Percentiles rank a stretch among this genome's conserved stretches.
These are phyloP conservation scores for Beauveria scarabaeidicola DNA, from an alignment of 2,329 filamentous ascomycete species.

Conservation along the genomic window DNA sequence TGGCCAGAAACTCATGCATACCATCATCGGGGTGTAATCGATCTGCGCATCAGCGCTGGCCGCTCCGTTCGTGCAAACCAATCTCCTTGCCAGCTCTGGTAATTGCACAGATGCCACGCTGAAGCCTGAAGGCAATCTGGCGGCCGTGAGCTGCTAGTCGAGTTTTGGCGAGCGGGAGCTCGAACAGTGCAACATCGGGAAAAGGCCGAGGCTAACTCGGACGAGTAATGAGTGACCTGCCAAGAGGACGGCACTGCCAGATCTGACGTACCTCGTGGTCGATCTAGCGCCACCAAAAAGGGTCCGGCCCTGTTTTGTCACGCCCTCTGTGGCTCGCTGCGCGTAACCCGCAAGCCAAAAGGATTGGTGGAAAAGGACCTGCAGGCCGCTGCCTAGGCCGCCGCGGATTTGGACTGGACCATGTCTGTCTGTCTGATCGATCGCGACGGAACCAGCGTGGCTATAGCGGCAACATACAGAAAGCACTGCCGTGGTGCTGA, in stretches of 20 bases:
- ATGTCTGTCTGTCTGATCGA: background rate
- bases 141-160: slow-evolving; percentile 1
- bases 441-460: background rate
- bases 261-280: slow-evolving; percentile 9
- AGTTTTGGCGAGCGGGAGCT: background rate
- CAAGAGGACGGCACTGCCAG: slow-evolving; percentile 1
- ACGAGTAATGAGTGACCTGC: background rate
- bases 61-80: background rate
- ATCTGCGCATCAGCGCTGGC: slow-evolving; percentile 8
- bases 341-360: background rate
- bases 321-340: background rate
- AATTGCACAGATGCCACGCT: slow-evolving; percentile 3
- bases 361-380: background rate
- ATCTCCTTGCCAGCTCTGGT: background rate
- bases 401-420: background rate
- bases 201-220: slow-evolving; percentile 2
- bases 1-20: background rate
- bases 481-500: background rate
- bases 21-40: slow-evolving; percentile 7
- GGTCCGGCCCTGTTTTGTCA: background rate
- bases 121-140: slow-evolving; percentile 7
- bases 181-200: slow-evolving; percentile 7
- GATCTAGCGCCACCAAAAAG: slow-evolving; percentile 6
- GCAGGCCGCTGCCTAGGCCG: background rate
- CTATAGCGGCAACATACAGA: background rate